phyloP scores from a whole-genome alignment of 2,329 filamentous ascomycete species.

The Hymenoscyphus scutula region DNA sequence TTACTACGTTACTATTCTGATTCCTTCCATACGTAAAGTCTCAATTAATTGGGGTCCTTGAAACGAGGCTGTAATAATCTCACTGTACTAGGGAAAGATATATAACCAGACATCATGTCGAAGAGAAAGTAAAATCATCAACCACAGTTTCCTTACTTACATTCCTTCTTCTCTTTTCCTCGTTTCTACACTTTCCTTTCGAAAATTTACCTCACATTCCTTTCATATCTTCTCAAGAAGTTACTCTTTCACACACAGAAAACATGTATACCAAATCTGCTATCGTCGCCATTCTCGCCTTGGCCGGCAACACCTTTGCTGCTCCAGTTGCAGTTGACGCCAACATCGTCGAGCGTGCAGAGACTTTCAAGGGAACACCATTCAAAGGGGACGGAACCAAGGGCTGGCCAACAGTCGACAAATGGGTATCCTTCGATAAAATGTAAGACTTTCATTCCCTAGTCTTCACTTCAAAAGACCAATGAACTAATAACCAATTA shows the following conservation, averaged over 20 bases:
- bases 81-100: background rate
- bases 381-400: background rate
- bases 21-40: background rate
- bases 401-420: background rate
- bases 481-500: background rate
- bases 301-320: background rate
- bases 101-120: background rate
- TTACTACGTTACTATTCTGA: background rate
- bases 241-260: background rate
- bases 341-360: background rate
- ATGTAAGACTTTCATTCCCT: background rate
- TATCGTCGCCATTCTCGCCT: background rate
- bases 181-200: background rate
- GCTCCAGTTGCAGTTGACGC: background rate
- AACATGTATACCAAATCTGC: background rate
- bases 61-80: background rate
- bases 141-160: background rate
- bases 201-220: background rate
- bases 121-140: background rate
- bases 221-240: background rate
- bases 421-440: background rate
- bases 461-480: background rate
- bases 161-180: background rate
- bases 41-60: background rate
- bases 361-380: background rate